These are phyloP conservation scores for Schwanniomyces polymorphus DNA, from an alignment of 805 yeast genomes.

Conservation along the genomic window DNA sequence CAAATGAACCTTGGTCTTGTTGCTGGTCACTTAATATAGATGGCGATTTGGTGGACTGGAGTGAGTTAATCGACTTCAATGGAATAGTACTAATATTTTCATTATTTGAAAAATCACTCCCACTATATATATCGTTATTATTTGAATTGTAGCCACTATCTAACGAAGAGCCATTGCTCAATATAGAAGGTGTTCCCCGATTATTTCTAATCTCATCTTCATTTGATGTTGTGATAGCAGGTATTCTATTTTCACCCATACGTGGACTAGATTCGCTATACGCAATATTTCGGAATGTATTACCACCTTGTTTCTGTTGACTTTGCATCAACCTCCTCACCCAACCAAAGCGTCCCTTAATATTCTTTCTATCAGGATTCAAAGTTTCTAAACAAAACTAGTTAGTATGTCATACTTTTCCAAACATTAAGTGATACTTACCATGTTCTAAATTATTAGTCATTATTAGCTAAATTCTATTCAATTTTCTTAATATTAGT, in stretches of 20 bases:
- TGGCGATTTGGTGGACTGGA: conserved; percentile 40
- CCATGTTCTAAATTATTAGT: not conserved
- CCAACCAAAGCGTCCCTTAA: conserved; percentile 37
- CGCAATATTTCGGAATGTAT: not conserved
- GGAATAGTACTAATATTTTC: conserved; percentile 52
- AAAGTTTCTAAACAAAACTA: not conserved
- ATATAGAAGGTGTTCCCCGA: conserved; percentile 1
- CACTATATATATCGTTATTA: conserved; percentile 7
- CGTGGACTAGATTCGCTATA: not conserved
- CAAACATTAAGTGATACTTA: not conserved
- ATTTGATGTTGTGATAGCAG: not conserved
- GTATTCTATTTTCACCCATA: not conserved
- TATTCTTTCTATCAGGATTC: conserved; percentile 24
- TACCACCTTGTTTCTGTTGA: conserved; percentile 18
- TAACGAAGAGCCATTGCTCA: conserved; percentile 3
- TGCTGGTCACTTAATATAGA: conserved; percentile 34
- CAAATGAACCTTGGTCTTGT: conserved; percentile 29
- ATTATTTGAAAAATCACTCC: conserved; percentile 18
- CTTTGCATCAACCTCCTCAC: conserved; percentile 42
- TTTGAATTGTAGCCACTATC: conserved; percentile 6
- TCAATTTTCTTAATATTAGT: not conserved
- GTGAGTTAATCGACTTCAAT: conserved; percentile 44
- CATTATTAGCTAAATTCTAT: not conserved
- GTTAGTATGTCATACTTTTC: not conserved
- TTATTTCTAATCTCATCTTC: not conserved